Base-by-base conservation (phyloP, 805 yeast species). In the Starmerella geochares region DNA sequence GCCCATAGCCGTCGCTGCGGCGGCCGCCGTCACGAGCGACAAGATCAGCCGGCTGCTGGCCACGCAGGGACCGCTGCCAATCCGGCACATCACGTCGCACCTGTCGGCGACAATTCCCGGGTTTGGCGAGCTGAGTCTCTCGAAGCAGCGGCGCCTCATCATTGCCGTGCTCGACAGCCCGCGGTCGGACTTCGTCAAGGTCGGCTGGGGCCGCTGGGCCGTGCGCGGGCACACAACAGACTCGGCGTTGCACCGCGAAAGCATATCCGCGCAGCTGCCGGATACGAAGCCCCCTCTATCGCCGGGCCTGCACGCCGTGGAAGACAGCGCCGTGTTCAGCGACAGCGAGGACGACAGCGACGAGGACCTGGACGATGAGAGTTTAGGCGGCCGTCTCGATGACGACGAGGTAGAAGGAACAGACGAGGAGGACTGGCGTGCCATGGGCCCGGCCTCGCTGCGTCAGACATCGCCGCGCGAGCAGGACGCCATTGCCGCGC, bases 181-280 rank as follows among this genome's bases (percentile, higher is more conserved):
- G 9, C 85, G 79, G 59, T 57, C 72, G 1, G 70, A 65, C 37
- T 88, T 88, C 67, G 94, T 86, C 61, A 88, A 88, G 67, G 86
- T 88, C 28, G 96, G 96, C 20, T 88, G 97, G 97, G 97, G 97
- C 52, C 94, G 88, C 65, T 88, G 97, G 97, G 83, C 83, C 21
- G 94, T 88, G 2, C 74, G 79, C 58, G 64, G 46, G 49, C 62
- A 77, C 41, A 88, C 83, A 58, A 83, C 94, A 0, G 95, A 31
- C 36, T 29, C 25, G 36, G 29, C 45, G 19, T 19, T 47, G 43
- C 56, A 54, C 44, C 51, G 58, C 24, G 54, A 53, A 46, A 54
- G 60, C 50, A 56, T 62, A 52, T 44, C 60, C 51, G 45, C 52
- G 45, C 52, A 53, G 33, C 47, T 62, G 19, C 58, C 60, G 14